Percentiles rank a stretch among this genome's conserved stretches.
These are phyloP conservation scores for Protomyces lactucae-debilis DNA, from an alignment of 1,139 yeast species.

Conservation along the genomic window DNA sequence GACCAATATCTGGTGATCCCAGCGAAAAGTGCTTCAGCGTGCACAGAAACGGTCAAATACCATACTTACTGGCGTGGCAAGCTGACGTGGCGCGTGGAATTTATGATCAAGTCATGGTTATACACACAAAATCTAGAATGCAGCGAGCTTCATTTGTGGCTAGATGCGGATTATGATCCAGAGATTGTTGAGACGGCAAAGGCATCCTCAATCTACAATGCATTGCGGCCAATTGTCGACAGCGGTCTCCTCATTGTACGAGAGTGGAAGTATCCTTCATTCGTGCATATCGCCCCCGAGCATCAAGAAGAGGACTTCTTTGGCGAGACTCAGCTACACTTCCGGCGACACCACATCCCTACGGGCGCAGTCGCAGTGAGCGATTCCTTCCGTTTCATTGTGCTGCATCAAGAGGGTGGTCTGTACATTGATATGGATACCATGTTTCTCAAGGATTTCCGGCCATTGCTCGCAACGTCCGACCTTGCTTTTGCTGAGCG, in stretches of 20 bases:
- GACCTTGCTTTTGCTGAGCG: constrained; percentile 21
- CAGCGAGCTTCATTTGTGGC: constrained; percentile 20
- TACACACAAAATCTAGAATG: constrained; percentile 22
- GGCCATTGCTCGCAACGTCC: constrained; percentile 15
- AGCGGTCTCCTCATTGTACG: constrained; percentile 7
- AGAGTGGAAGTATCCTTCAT: constrained; percentile 12
- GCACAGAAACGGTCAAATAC: not conserved
- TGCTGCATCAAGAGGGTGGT: constrained; percentile 24
- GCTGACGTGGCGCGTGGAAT: constrained; percentile 14
- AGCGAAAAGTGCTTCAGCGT: not conserved
- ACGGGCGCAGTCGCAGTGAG: constrained; percentile 22
- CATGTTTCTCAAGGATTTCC: constrained; percentile 19
- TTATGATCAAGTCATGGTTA: constrained; percentile 23
- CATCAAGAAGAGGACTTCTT: constrained; percentile 7
- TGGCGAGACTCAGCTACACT: not conserved
- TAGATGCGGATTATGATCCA: constrained; percentile 16
- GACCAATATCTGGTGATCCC: not conserved
- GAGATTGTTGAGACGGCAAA: not conserved
- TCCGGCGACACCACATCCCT: constrained; percentile 15
- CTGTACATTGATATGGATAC: constrained; percentile 23
- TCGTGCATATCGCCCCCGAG: constrained; percentile 6
- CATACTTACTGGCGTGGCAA: constrained; percentile 26
- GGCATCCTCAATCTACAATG: constrained; percentile 5
- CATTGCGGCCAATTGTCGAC: constrained; percentile 8
- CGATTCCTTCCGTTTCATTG: constrained; percentile 17